Evolutionary conservation across 441 rosid species (phyloP), one percentile per base, ranked within the genome.

Genomic region (Melianthus villosus): DNA sequence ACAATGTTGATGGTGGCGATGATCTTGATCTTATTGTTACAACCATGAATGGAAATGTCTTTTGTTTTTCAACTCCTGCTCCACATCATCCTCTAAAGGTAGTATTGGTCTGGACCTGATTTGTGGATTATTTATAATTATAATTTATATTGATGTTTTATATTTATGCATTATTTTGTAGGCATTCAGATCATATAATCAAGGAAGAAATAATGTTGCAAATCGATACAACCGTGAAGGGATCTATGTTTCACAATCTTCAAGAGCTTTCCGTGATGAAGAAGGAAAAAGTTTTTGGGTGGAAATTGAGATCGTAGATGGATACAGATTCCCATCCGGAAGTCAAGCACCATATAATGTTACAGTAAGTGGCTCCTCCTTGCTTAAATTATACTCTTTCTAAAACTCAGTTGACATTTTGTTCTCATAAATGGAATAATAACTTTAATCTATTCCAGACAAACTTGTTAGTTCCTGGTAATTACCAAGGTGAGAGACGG

Each of bases 31-130:
- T 91, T 51, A 52, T 85, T 30, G 95, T 91, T 41, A 67, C 99
- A 39, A 91, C 99, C 38, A 91, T 82, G 99, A 91, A 85, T 18
- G 96, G 99, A 38, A 91, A 91, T 44, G 96, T 91, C 46, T 85
- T 91, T 53, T 91, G 96, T 79, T 91, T 91, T 71, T 91, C 99
- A 0, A 80, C 96, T 22, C 93, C 99, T 42, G 56, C 77, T 55
- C 92, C 92, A 22, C 87, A 91, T 54, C 96, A 91, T 69, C 95
- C 96, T 42, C 84, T 91, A 30, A 91, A 91, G 94, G 98, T 59
- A 77, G 35, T 72, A 53, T 48, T 40, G 23, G 22, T 23, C 14
- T 37, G 35, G 45, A 48, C 54, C 35, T 56, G 22, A 26, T 35
- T 18, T 44, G 3, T 19, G 22, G 20, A 31, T 31, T 22, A 13